Base-by-base conservation (phyloP, 2,329 filamentous ascomycete genomes). In the Lizonia empirigonia region DNA sequence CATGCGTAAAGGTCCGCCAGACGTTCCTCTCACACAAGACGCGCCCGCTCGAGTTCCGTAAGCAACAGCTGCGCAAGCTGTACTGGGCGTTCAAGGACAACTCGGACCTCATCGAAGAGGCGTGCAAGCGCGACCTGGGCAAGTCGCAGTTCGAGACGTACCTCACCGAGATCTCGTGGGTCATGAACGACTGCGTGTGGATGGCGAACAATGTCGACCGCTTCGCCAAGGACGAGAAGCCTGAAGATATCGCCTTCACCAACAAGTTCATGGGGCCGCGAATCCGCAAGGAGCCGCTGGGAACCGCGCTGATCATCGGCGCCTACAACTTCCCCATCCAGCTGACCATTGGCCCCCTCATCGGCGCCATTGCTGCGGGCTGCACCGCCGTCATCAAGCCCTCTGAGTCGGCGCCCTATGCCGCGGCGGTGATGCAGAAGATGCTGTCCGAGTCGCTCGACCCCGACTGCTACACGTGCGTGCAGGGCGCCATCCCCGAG, bases 321-420 rank as follows among this genome's bases (percentile, higher is more conserved):
- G 86, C 94, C 34, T 97, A 90, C 83, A 99, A 99, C 79, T 96
- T 92, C 73, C 94, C 94, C 42, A 79, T 96, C 71, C 87, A 92
- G 75, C 81, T 97, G 34, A 85, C 86, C 29, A 71, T 97, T 32
- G 82, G 84, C 1, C 91, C 93, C 2, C 74, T 96, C 54, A 83
- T 96, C 56, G 94, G 93, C 50, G 94, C 93, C 65, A 96, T 99
- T 64, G 86, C 90, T 34, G 93, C 91, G 7, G 94, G 94, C 44
- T 97, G 94, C 74, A 93, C 92, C 5, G 90, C 87, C 37, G 79
- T 97, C 16, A 72, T 97, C 64, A 99, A 99, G 81, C 93, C 94
- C 4, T 94, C 90, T 16, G 94, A 99, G 77, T 83, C 84, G 47
- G 81, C 92, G 0, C 86, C 92, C 16, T 79, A 86, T 55, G 85